Evolutionary conservation across 108 stramenopile species (phyloP), one percentile per base, ranked within the genome.

Genomic region (Nitzschia palea): DNA sequence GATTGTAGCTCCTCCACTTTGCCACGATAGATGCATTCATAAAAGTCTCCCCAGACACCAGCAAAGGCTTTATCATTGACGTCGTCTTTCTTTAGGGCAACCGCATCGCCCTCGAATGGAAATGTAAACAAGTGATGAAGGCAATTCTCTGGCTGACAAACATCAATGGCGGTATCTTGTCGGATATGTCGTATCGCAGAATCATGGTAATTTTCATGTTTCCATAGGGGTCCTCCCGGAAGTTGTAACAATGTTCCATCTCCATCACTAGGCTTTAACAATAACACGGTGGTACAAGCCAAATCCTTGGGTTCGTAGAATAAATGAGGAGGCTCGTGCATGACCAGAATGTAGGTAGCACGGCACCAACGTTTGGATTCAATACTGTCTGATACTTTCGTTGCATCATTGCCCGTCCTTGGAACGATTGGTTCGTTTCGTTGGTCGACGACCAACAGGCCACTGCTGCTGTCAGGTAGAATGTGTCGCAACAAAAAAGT

Each of bases 31-130:
- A 36, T 34, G 4, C 61, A 71, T 48, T 82, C 76, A 42, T 55
- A 86, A 17, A 81, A 65, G 25, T 71, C 77, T 20, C 85, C 85
- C 81, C 81, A 86, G 12, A 76, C 76, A 18, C 47, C 47, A 12
- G 9, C 4, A 4, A 48, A 20, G 15, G 15, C n/a, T 18, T 48
- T 20, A 18, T 20, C 47, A 48, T n/a, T 5, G 47, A 31, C 5
- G 54, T 20, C 54, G 54, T 20, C 12, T 55, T 29, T 23, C 53
- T n/a, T n/a, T n/a, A n/a, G n/a, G n/a, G n/a, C 25, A 4, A 79
- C 78, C 26, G 40, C 48, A 0, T 81, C 74, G 44, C 79, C 80
- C 48, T 82, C 45, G 45, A 74, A 86, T 3, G 80, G 63, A 70
- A 86, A 86, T n/a, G 70, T 74, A 68, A 86, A 82, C 54, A 55